Conservation (phyloP, 352 stramenopile species). For the Salisapilia sapeloensis region DNA sequence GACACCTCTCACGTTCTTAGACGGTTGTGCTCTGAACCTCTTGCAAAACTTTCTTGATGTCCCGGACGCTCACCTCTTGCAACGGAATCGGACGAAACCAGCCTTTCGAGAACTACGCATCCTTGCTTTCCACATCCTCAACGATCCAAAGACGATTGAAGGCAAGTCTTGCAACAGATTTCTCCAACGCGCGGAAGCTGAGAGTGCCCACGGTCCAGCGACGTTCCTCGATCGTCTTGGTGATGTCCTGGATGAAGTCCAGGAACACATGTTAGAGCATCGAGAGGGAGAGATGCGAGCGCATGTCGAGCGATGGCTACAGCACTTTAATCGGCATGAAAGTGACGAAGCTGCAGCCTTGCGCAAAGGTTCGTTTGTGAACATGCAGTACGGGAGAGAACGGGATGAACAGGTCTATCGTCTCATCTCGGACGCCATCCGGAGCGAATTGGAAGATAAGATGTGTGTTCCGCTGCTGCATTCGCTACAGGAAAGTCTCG, state of each 20-base stretch:
- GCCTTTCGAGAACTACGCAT: constrained; percentile 57
- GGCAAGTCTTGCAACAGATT: constrained; percentile 69
- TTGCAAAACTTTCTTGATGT: constrained; percentile 71
- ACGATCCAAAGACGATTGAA: constrained; percentile 56
- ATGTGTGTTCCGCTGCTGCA: constrained; percentile 68
- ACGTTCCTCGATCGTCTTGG: constrained; percentile 58
- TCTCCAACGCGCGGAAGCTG: constrained; percentile 33
- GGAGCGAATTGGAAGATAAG: constrained; percentile 64
- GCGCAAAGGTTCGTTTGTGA: constrained; percentile 54
- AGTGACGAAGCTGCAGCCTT: constrained; percentile 5
- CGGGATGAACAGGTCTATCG: constrained; percentile 63
- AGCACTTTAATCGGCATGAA: constrained; percentile 10
- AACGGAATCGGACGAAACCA: constrained; percentile 65
- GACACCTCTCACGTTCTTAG: constrained; percentile 52
- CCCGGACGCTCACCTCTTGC: constrained; percentile 41
- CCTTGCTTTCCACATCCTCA: constrained; percentile 67
- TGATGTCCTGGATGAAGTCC: constrained; percentile 60
- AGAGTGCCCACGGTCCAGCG: constrained; percentile 19
- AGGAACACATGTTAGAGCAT: constrained; percentile 79
- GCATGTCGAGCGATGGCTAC: constrained; percentile 43
- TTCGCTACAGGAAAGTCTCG: constrained; percentile 23
- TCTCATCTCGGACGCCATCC: constrained; percentile 66
- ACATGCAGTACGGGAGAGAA: constrained; percentile 4
- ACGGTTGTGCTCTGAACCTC: constrained; percentile 58
- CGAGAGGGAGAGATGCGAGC: constrained; percentile 60